Conservation (phyloP, 192 early-diverging fungal genomes). For the Gonapodya prolifera region DNA sequence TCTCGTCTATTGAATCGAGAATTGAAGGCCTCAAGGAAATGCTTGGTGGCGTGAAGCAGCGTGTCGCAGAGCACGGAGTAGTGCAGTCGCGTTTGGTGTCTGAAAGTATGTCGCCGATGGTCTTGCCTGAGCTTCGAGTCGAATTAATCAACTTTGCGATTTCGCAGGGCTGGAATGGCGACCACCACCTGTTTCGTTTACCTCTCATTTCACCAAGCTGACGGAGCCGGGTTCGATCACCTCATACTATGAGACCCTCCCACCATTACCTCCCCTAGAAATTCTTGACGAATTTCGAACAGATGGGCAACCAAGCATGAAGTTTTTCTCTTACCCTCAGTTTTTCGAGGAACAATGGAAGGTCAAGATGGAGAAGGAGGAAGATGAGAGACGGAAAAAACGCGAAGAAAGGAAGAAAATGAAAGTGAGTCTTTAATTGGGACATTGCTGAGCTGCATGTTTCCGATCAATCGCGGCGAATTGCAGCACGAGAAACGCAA, state of each 20-base stretch:
- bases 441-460: not conserved
- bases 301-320: not conserved
- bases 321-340: slow-evolving; percentile 34
- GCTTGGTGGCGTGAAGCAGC: not conserved
- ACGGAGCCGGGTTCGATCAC: not conserved
- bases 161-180: not conserved
- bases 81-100: not conserved
- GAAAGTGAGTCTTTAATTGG: slow-evolving; percentile 15
- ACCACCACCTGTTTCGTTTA: not conserved
- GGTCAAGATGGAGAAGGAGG: slow-evolving; percentile 18
- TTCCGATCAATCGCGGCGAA: not conserved
- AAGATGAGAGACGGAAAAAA: slow-evolving; percentile 15
- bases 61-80: not conserved
- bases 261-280: not conserved
- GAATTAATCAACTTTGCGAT: not conserved
- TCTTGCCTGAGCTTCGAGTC: not conserved
- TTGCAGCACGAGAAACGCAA: not conserved
- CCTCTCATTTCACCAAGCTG: not conserved
- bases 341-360: slow-evolving; percentile 39
- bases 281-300: not conserved
- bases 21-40: not conserved
- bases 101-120: not conserved
- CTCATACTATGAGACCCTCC: not conserved
- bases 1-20: not conserved
- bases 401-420: slow-evolving; percentile 17